A percentile compares a stretch with the other conserved stretches of the same genome.
Evolutionary conservation across 208 protist species (phyloP).

Genomic region (Crithidia acanthocephali): DNA sequence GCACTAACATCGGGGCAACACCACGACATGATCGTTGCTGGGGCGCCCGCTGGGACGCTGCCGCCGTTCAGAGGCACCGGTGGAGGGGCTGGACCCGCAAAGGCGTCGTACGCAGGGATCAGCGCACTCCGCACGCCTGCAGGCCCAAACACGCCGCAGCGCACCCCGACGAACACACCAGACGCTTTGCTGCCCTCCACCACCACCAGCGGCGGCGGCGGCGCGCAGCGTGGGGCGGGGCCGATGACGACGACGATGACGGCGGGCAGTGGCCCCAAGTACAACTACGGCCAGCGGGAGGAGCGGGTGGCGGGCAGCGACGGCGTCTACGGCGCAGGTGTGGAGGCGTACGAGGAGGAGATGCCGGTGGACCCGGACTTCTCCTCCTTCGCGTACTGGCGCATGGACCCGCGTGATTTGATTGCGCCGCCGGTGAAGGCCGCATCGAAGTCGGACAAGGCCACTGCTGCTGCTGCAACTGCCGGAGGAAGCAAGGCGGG

Average conservation of each 20-base stretch:
- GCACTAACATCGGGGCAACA: neutral
- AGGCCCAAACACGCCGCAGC: too few relatives aligned
- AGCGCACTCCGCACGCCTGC: too few relatives aligned
- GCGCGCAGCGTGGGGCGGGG: too few relatives aligned
- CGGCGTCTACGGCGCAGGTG: neutral
- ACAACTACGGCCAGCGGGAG: constrained; percentile 20
- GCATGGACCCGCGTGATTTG: constrained; percentile 61
- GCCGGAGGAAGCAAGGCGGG: neutral
- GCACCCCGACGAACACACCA: too few relatives aligned
- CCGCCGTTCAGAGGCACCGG: too few relatives aligned
- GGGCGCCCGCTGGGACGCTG: too few relatives aligned
- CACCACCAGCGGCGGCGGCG: too few relatives aligned
- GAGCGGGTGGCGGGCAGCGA: neutral
- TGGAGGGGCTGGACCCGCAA: too few relatives aligned
- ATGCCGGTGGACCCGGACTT: constrained; percentile 68
- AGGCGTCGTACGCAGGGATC: too few relatives aligned
- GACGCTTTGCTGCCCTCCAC: too few relatives aligned
- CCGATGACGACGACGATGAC: too few relatives aligned
- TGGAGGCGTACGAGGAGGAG: constrained; percentile 32
- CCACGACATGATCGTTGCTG: too few relatives aligned
- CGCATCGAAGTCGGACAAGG: neutral
- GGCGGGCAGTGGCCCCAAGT: neutral
- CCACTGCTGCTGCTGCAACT: neutral
- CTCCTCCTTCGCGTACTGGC: constrained; percentile 80
- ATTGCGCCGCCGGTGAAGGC: constrained; percentile 20